Base-by-base conservation (phyloP, 306 rosid genomes). In the Prosopis cineraria region DNA sequence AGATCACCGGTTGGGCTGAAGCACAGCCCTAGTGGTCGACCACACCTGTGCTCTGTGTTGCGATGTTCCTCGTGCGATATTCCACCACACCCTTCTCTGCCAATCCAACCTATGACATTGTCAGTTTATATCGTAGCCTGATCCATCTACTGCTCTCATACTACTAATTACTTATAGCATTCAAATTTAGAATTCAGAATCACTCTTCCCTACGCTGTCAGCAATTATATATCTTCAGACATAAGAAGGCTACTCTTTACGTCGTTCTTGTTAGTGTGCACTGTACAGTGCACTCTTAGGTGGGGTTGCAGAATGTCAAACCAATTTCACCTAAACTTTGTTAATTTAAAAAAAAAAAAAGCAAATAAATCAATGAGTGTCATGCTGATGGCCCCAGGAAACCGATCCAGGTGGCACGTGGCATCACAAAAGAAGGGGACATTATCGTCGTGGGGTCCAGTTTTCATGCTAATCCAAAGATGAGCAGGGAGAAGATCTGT, bases 1-100 rank as follows among this genome's bases (percentile, higher is more conserved):
- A 93, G 87, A 24, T 87, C 82, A 34, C 89, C 90, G 0, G 68
- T 69, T 5, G 9, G 29, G 78, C 76, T 62, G 82, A 91, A 93
- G 70, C 83, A 55, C 52, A 91, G 22, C 0, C 98, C 98, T 5
- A 93, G 89, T 62, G 98, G 93, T 9, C 98, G 87, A 66, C 98
- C 98, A 52, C 98, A 91, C 0, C 76, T 62, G 81, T 89, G 91
- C 78, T 93, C 98, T 34, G 69, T 80, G 45, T 77, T 74, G 12
- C 70, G 31, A 50, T 85, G 88, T 58, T 84, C 78, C 37, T 67
- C 78, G 33, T 67, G 12, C 3, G 64, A 81, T 72, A 86, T 39
- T 78, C 87, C 97, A 72, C 87, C 89, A 70, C 98, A 91, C 6
- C 78, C 84, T 53, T 74, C 75, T 76, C 97, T 89, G 84, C 82